phyloP scores from a whole-genome alignment of 2,329 filamentous ascomycete genomes.

The Ascochyta pisi region DNA sequence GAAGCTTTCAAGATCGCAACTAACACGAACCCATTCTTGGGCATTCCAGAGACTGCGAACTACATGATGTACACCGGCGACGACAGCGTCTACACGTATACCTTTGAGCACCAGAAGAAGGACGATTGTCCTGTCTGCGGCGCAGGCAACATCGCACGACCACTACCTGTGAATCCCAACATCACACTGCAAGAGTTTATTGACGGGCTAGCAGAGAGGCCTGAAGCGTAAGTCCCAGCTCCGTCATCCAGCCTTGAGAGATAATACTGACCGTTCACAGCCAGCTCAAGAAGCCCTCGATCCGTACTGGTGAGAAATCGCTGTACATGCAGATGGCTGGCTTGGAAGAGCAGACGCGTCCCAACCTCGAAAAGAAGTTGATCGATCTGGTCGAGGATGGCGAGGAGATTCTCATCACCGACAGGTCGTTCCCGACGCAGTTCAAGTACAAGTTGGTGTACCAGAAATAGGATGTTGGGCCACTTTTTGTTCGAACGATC shows the following conservation, averaged over 20 bases:
- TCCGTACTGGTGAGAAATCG: conserved; percentile 80
- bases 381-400: conserved; percentile 78
- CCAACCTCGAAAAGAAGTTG: conserved; percentile 81
- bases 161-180: conserved; percentile 73
- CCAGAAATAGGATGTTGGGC: conserved; percentile 32
- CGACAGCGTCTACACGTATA: conserved; percentile 95
- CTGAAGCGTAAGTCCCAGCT: conserved; percentile 67
- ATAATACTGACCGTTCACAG: conserved; percentile 32
- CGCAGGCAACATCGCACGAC: conserved; percentile 70
- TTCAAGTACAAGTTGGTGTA: conserved; percentile 67
- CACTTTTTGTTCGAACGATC: not conserved
- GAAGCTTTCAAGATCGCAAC: conserved; percentile 96
- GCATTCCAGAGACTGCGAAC: conserved; percentile 72
- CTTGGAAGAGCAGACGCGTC: conserved; percentile 82
- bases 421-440: conserved; percentile 83
- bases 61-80: conserved; percentile 99
- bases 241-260: not conserved
- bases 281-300: conserved; percentile 91
- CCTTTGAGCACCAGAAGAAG: conserved; percentile 93
- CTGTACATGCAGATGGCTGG: conserved; percentile 90
- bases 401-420: conserved; percentile 89
- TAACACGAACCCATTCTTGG: conserved; percentile 78
- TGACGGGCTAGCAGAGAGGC: conserved; percentile 79
- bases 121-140: conserved; percentile 95
- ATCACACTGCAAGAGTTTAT: conserved; percentile 83